A percentile compares a stretch with the other conserved stretches of the same genome.
Evolutionary conservation across 768 basidiomycete species (phyloP).

Genomic region (Paxillus involutus): DNA sequence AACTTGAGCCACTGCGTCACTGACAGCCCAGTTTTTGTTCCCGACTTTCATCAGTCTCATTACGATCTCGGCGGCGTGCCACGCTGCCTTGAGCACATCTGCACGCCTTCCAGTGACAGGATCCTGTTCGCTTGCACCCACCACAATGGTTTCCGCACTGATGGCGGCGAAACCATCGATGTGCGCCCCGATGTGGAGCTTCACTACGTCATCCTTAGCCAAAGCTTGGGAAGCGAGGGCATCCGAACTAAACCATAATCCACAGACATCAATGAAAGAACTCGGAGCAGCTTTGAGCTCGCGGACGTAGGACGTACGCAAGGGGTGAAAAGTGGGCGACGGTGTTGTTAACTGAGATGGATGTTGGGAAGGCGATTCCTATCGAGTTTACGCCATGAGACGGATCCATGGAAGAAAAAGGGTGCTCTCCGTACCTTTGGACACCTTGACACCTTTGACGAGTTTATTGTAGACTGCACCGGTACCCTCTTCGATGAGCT

Average conservation of each 20-base stretch:
- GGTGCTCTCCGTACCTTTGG: constrained; percentile 65
- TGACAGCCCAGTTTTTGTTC: constrained; percentile 94
- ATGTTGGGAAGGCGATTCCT: constrained; percentile 96
- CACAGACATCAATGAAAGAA: constrained; percentile 27
- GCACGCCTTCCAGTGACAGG: constrained; percentile 86
- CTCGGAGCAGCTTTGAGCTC: background rate
- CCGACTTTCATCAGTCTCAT: constrained; percentile 90
- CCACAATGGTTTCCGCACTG: constrained; percentile 89
- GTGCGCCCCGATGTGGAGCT: constrained; percentile 94
- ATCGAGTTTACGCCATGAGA: constrained; percentile 6
- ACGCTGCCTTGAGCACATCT: constrained; percentile 92
- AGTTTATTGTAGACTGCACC: constrained; percentile 86
- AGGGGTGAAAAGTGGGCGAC: constrained; percentile 98
- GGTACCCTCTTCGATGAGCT: constrained; percentile 84
- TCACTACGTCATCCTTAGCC: constrained; percentile 89
- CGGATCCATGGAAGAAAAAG: background rate
- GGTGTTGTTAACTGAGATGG: constrained; percentile 90
- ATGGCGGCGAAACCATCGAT: constrained; percentile 97
- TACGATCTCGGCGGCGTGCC: constrained; percentile 88
- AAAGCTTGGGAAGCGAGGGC: constrained; percentile 65
- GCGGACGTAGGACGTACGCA: constrained; percentile 67
- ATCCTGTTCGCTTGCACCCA: constrained; percentile 70
- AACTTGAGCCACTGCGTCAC: constrained; percentile 77
- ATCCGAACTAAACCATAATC: constrained; percentile 58
- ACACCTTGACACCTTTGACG: constrained; percentile 83